Base-by-base conservation (phyloP, 2,329 filamentous ascomycete genomes). In the Epichloe uncinata region DNA sequence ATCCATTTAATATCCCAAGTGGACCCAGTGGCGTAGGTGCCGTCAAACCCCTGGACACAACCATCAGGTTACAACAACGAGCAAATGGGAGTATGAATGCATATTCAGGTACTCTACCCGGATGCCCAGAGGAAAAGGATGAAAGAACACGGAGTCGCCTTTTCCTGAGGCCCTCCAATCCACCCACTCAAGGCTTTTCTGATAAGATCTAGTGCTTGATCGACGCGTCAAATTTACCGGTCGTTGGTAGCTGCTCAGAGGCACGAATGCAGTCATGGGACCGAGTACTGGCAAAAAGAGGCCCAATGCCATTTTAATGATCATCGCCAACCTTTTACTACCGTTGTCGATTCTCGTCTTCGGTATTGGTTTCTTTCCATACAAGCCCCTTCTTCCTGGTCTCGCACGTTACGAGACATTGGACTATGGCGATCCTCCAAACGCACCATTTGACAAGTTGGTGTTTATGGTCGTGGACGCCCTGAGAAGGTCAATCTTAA, bases 401-500 rank as follows among this genome's bases (percentile, higher is more conserved):
- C 71, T 95, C 45, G 90, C 93, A 9, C 71, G 77, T 54, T 85
- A 82, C 66, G 75, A 79, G 54, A 61, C 75, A 46, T 63, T 77
- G 30, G 68, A 73, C 44, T 73, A 77, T 69, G 80, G 72, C 18
- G 61, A 68, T 44, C 74, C 74, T 6, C 81, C 85, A 3, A 67
- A 73, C 45, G 77, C 86, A 35, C 81, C 85, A 0, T 98, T 98
- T 65, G 82, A 97, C 66, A 89, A 84, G 60, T 73, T 97, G 48
- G 74, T 98, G 49, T 96, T 98, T 66, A 97, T 98, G 91, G 89
- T 98, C 6, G 85, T 98, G 30, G 93, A 98, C 76, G 91, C 93
- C 22, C 68, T 98, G 64, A 78, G 90, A 67, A 95, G 87, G 86
- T 89, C 74, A 52, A 40, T 7, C 22, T 11, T 15, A 43, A 26